Evolutionary conservation across 2,329 filamentous ascomycete species (phyloP).

Genomic region (Septoria linicola): DNA sequence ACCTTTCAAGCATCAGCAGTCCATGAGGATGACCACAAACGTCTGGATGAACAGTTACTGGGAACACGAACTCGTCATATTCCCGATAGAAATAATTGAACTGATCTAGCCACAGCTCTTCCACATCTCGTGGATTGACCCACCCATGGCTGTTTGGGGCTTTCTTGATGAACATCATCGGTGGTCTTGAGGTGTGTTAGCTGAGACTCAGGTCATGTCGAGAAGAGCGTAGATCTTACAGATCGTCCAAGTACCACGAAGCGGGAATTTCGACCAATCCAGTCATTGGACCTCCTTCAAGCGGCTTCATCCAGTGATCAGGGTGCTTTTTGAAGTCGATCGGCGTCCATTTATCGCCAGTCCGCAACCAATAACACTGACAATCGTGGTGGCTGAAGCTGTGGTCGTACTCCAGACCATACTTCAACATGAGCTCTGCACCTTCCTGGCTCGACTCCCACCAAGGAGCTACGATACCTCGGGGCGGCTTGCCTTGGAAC

Average conservation of each 20-base stretch:
- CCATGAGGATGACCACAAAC: slow-evolving; percentile 70
- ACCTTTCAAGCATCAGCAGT: slow-evolving; percentile 70
- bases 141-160: slow-evolving; percentile 64
- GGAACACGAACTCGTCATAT: slow-evolving; percentile 74
- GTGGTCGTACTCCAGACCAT: slow-evolving; percentile 70
- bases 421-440: slow-evolving; percentile 62
- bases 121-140: slow-evolving; percentile 56
- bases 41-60: slow-evolving; percentile 75
- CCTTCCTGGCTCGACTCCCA: slow-evolving; percentile 72
- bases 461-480: slow-evolving; percentile 71
- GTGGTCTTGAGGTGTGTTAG: too few species aligned
- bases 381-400: slow-evolving; percentile 66
- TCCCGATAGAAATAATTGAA: slow-evolving; percentile 75
- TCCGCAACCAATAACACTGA: slow-evolving; percentile 62
- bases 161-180: slow-evolving; percentile 72
- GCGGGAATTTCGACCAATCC: slow-evolving; percentile 67
- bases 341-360: slow-evolving; percentile 65
- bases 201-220: too few species aligned
- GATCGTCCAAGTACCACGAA: slow-evolving; percentile 60
- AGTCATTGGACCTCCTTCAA: slow-evolving; percentile 59
- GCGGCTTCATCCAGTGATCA: slow-evolving; percentile 62
- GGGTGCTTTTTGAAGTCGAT: slow-evolving; percentile 65
- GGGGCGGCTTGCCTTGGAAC: slow-evolving; percentile 66
- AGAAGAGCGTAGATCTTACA: too few species aligned
- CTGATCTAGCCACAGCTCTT: slow-evolving; percentile 65